phyloP scores from a whole-genome alignment of 2,329 filamentous ascomycete species.

The Myotisia sp. region DNA sequence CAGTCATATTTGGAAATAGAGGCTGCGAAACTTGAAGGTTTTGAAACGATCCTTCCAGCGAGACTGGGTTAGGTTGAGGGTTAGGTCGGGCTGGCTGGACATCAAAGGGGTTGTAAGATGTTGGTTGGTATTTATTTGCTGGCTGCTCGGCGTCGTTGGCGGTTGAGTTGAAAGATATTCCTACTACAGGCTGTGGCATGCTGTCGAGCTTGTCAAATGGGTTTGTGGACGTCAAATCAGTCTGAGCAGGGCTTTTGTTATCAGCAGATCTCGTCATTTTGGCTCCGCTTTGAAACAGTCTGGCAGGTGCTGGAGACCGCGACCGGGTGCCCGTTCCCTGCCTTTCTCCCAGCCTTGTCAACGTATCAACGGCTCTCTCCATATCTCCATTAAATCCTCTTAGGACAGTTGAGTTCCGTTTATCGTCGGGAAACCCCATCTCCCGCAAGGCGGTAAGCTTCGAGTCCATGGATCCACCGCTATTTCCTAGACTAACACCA shows the following conservation, averaged over 20 bases:
- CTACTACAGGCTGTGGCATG: slow-evolving; percentile 16
- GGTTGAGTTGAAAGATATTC: slow-evolving; percentile 17
- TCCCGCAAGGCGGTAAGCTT: slow-evolving; percentile 68
- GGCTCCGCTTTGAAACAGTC: slow-evolving; percentile 13
- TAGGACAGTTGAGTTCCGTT: slow-evolving; percentile 65
- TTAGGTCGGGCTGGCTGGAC: slow-evolving; percentile 22
- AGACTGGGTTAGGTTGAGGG: too few relatives aligned
- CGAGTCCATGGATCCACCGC: slow-evolving; percentile 42
- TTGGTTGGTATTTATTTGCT: slow-evolving; percentile 11
- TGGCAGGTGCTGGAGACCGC: slow-evolving; percentile 37
- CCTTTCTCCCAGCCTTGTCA: slow-evolving; percentile 68
- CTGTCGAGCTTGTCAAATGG: slow-evolving; percentile 47
- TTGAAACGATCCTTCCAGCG: slow-evolving; percentile 57
- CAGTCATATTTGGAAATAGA: slow-evolving; percentile 63
- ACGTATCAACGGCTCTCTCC: slow-evolving; percentile 69
- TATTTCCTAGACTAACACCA: slow-evolving; percentile 43
- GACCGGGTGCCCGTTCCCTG: slow-evolving; percentile 38
- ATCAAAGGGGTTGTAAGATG: slow-evolving; percentile 56
- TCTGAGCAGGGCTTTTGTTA: too few relatives aligned
- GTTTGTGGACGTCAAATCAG: slow-evolving; percentile 43
- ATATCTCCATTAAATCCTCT: slow-evolving; percentile 74
- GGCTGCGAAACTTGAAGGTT: slow-evolving; percentile 57
- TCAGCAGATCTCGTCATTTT: slow-evolving; percentile 10
- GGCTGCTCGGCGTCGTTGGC: slow-evolving; percentile 8
- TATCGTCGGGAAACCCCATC: slow-evolving; percentile 82